Base-by-base conservation (phyloP, 2,329 filamentous ascomycete genomes). In the Grosmannia huntii region DNA sequence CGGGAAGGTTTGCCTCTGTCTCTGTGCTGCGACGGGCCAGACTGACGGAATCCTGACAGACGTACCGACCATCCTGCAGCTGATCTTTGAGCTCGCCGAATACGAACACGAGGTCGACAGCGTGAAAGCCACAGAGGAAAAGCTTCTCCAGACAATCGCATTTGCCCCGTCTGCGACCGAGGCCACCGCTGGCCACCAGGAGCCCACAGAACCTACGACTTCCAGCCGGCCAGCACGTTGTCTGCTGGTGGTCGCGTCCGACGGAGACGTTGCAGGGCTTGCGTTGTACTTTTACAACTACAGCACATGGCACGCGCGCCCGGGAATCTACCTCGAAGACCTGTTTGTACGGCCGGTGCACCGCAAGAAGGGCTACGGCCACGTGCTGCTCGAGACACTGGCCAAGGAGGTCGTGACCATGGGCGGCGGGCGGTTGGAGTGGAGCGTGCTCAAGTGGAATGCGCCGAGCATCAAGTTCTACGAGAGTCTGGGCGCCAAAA, bases 231-330 rank as follows among this genome's bases (percentile, higher is more conserved):
- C 86, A 33, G 87, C 90, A 21, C 87, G 89, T 61, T 92, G 89
- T 55, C 77, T 95, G 38, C 72, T 95, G 11, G 72, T 92, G 57
- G 76, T 77, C 64, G 72, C 78, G 25, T 72, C 76, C 12, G 70
- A 73, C 6, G 71, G 75, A 12, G 68, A 73, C 46, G 70, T 70
- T 0, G 87, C 83, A 0, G 90, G 87, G 53, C 89, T 96, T 81
- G 90, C 90, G 1, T 73, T 96, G 48, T 96, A 90, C 74, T 97
- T 95, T 71, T 90, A 92, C 77, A 97, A 92, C 73, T 97, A 96
- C 73, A 90, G 85, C 67, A 96, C 92, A 0, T 97, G 94, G 94
- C 82, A 87, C 10, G 82, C 87, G n/a, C 82, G 81, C 52, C 83
- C 91, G 0, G 92, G 92, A 3, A 87, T 99, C 67, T 96, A 95